A percentile compares a stretch with the other conserved stretches of the same genome.
phyloP scores from a whole-genome alignment of 1,139 yeast species.

The Candida sanyaensis region DNA sequence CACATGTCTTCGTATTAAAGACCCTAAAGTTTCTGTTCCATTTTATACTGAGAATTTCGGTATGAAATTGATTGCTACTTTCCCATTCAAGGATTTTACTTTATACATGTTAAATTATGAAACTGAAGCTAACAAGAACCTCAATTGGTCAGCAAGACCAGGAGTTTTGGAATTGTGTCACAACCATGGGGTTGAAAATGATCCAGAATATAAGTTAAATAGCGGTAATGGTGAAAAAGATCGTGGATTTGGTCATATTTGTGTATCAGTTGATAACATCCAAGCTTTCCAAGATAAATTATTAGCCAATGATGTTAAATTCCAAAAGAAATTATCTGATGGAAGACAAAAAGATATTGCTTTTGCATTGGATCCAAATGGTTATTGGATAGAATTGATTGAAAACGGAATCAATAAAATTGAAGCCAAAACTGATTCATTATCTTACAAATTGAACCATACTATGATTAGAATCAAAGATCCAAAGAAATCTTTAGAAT shows the following conservation, averaged over 20 bases:
- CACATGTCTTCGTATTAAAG: slow-evolving; percentile 79
- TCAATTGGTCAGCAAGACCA: slow-evolving; percentile 59
- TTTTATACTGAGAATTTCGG: slow-evolving; percentile 81
- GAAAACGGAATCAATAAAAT: slow-evolving; percentile 53
- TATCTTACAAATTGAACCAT: slow-evolving; percentile 74
- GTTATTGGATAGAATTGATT: slow-evolving; percentile 93
- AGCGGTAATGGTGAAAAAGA: slow-evolving; percentile 84
- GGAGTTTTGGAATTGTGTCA: slow-evolving; percentile 88
- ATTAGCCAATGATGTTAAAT: slow-evolving; percentile 61
- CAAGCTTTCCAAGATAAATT: slow-evolving; percentile 59
- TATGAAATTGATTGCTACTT: slow-evolving; percentile 57
- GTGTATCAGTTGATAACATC: slow-evolving; percentile 83
- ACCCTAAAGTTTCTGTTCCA: slow-evolving; percentile 69
- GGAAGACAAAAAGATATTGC: slow-evolving; percentile 95
- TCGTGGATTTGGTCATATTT: slow-evolving; percentile 94
- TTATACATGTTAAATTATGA: slow-evolving; percentile 70
- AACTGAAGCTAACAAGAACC: slow-evolving; percentile 39
- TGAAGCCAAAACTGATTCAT: slow-evolving; percentile 37
- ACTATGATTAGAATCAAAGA: slow-evolving; percentile 93
- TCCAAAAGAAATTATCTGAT: slow-evolving; percentile 80
- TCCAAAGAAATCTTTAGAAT: slow-evolving; percentile 69
- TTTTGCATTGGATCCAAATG: slow-evolving; percentile 92
- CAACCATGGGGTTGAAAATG: slow-evolving; percentile 72
- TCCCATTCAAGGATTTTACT: slow-evolving; percentile 61
- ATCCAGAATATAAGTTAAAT: slow-evolving; percentile 57